These are phyloP conservation scores for Starmerella sirachaensis DNA, from an alignment of 805 yeast genomes.

Conservation along the genomic window DNA sequence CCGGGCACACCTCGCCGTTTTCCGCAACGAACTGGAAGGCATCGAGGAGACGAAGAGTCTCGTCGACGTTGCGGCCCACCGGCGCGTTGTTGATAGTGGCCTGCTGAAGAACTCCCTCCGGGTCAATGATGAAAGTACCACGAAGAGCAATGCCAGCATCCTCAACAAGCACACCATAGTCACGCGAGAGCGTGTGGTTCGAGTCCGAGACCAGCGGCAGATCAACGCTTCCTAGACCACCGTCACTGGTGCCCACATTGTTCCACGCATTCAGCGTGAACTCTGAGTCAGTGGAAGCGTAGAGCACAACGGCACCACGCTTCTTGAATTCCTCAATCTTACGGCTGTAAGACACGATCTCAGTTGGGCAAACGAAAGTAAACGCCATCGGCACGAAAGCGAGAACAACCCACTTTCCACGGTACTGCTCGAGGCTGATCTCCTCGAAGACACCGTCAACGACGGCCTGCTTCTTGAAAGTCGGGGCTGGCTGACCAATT, in stretches of 20 bases:
- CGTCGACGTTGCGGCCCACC: slow-evolving; percentile 98
- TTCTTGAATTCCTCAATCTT: slow-evolving; percentile 82
- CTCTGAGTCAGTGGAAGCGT: slow-evolving; percentile 98
- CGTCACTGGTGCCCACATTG: slow-evolving; percentile 88
- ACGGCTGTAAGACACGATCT: slow-evolving; percentile 96
- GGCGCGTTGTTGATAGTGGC: slow-evolving; percentile 97
- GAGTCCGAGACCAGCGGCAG: slow-evolving; percentile 94
- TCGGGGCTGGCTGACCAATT: slow-evolving; percentile 94
- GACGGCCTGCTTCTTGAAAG: slow-evolving; percentile 94
- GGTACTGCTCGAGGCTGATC: slow-evolving; percentile 83
- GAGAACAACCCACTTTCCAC: slow-evolving; percentile 94
- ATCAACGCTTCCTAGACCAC: slow-evolving; percentile 93
- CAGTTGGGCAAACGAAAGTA: slow-evolving; percentile 99
- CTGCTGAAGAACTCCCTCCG: slow-evolving; percentile 89
- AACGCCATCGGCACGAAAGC: slow-evolving; percentile 98
- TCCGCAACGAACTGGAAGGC: slow-evolving; percentile 99
- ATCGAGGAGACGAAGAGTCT: slow-evolving; percentile 91
- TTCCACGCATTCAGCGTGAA: slow-evolving; percentile 97
- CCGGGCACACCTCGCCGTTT: slow-evolving; percentile 99
- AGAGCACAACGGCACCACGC: slow-evolving; percentile 76
- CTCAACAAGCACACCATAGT: slow-evolving; percentile 94
- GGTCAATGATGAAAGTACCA: slow-evolving; percentile 97
- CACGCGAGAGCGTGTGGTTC: slow-evolving; percentile 87
- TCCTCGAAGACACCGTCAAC: slow-evolving; percentile 94
- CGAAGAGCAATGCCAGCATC: slow-evolving; percentile 95